A percentile compares a stretch with the other conserved stretches of the same genome.
These are phyloP conservation scores for Hibiscus trionum DNA, from an alignment of 345 rosid genomes.

Conservation along the genomic window DNA sequence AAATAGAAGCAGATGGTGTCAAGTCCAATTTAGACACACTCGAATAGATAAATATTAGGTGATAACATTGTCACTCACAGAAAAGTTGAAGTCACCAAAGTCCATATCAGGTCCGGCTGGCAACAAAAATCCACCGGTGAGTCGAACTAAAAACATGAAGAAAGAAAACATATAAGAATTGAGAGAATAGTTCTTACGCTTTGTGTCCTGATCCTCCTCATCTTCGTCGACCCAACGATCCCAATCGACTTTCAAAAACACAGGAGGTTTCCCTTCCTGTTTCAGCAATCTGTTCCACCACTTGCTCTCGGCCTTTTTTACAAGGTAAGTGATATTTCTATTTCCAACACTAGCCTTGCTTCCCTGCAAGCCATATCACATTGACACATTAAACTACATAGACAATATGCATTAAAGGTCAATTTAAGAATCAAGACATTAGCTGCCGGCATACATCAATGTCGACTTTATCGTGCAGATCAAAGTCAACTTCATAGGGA, in stretches of 20 bases:
- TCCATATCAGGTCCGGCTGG: conserved; percentile 24
- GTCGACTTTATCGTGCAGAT: conserved; percentile 36
- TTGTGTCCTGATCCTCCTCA: conserved; percentile 32
- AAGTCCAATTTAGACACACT: not conserved
- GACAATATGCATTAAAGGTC: not conserved
- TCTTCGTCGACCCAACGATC: conserved; percentile 62
- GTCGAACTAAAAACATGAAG: not conserved
- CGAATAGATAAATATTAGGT: not conserved
- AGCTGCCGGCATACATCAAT: conserved; percentile 30
- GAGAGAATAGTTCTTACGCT: conserved; percentile 10
- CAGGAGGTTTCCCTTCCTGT: conserved; percentile 41
- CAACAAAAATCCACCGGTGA: not conserved
- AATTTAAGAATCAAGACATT: not conserved
- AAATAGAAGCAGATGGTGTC: not conserved
- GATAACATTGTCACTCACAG: conserved; percentile 18
- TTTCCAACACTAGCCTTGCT: conserved; percentile 40
- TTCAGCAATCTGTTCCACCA: conserved; percentile 55
- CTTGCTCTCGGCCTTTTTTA: conserved; percentile 42
- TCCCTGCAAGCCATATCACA: conserved; percentile 26
- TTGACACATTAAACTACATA: not conserved
- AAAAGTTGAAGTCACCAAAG: conserved; percentile 38
- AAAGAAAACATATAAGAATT: not conserved
- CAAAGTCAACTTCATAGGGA: conserved; percentile 36
- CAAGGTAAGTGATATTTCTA: conserved; percentile 35
- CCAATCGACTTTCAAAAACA: conserved; percentile 52